These are phyloP conservation scores for Lachnellula hyalina DNA, from an alignment of 2,329 filamentous ascomycete species.

Conservation along the genomic window DNA sequence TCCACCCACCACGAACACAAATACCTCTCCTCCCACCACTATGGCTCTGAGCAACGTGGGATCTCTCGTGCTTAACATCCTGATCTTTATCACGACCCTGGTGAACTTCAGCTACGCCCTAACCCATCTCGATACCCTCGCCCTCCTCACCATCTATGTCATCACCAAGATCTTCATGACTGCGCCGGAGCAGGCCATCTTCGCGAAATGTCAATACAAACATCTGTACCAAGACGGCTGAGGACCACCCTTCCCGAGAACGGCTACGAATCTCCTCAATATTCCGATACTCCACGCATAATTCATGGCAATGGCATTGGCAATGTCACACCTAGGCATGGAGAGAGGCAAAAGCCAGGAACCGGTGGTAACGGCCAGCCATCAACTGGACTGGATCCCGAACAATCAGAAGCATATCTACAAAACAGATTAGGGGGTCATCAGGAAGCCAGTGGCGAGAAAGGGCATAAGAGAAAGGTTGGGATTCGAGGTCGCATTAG, in stretches of 20 bases:
- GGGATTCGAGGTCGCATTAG: conserved; percentile 46
- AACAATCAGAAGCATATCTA: not conserved
- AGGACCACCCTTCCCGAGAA: conserved; percentile 15
- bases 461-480: conserved; percentile 33
- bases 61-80: conserved; percentile 45
- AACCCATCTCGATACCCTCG: conserved; percentile 42
- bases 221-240: conserved; percentile 28
- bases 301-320: conserved; percentile 5
- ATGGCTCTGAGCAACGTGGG: conserved; percentile 51
- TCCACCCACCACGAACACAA: not conserved
- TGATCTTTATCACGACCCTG: conserved; percentile 49
- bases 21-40: not conserved
- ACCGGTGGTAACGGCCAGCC: not conserved
- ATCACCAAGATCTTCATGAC: conserved; percentile 43
- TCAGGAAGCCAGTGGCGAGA: conserved; percentile 1
- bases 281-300: not conserved
- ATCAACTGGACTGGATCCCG: not conserved
- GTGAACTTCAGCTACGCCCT: conserved; percentile 49
- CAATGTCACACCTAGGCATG: conserved; percentile 1
- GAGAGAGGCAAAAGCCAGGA: conserved; percentile 5
- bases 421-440: not conserved
- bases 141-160: conserved; percentile 44
- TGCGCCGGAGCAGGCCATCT: conserved; percentile 40
- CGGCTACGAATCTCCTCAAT: conserved; percentile 36
- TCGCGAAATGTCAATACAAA: conserved; percentile 33